Base-by-base conservation (phyloP, 225 moss, liverwort and hornwort genomes). In the Marchantia paleacea region DNA sequence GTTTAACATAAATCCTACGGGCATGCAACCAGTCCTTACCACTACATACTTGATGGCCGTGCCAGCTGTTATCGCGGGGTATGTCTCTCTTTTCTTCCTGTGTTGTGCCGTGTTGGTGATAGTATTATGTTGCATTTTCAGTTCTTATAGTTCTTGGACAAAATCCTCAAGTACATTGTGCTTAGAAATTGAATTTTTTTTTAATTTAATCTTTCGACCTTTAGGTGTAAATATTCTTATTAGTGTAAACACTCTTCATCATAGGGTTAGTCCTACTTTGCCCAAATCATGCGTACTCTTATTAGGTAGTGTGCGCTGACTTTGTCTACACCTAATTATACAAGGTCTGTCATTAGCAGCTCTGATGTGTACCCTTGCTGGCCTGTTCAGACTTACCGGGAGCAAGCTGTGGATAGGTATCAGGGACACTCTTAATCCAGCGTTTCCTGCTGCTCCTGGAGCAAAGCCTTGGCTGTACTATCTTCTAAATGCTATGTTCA, bases 21-120 rank as follows among this genome's bases (percentile, higher is more conserved):
- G 99, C 72, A 95, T 99, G 99, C 99, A 99, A 82, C 99, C 99
- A 83, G 95, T 99, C 55, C 91, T 99, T 66, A 95, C 99, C 24
- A 99, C 99, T 48, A 99, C 99, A 10, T 99, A 99, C 84, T 84
- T 99, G 60, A 99, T 99, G 95, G 99, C 99, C 30, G 75, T 99
- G 61, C 99, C 99, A 16, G 82, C 94, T 55, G 91, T 95, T 78
- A 72, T 99, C 86, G 95, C 95, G 29, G 92, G 91, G 93, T 95
- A 93, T 52, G 75, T 84, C 12, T 25, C 12, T 25, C 39, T 39
- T 39, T 39, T 5, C 39, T 39, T 39, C 39, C 39, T 39, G 39
- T 39, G n/a, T 39, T 25, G 57, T 48, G 14, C 1, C 26, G 7
- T 65, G 26, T 28, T 65, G 0, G 19, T 65, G 7, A 26, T 65